Percentiles rank a stretch among this genome's conserved stretches.
These are phyloP conservation scores for Dovyalis caffra DNA, from an alignment of 345 rosid species.

Conservation along the genomic window DNA sequence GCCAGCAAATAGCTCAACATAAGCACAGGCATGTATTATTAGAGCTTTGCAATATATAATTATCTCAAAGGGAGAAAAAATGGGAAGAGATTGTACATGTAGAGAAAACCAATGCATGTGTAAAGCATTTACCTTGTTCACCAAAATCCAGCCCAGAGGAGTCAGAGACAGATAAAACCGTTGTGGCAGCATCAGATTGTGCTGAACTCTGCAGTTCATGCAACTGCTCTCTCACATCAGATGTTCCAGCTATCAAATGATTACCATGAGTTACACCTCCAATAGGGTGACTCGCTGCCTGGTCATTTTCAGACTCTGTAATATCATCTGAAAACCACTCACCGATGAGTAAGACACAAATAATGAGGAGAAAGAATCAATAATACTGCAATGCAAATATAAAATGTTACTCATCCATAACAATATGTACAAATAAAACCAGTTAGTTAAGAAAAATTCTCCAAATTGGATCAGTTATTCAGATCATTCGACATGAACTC, in stretches of 20 bases:
- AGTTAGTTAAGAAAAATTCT: background rate
- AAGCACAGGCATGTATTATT: background rate
- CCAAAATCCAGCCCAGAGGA: background rate
- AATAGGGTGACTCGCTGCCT: constrained; percentile 21
- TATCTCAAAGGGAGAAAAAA: background rate
- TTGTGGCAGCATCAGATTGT: constrained; percentile 14
- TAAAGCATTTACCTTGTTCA: constrained; percentile 33
- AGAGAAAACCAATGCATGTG: background rate
- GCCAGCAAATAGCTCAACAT: background rate
- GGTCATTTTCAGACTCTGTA: constrained; percentile 47
- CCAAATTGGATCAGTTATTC: background rate
- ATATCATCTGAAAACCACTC: constrained; percentile 63
- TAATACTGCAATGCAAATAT: background rate
- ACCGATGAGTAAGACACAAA: background rate
- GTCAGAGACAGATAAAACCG: constrained; percentile 14
- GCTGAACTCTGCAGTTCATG: constrained; percentile 13
- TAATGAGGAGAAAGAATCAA: background rate
- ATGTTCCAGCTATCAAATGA: constrained; percentile 18
- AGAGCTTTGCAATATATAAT: too few species aligned
- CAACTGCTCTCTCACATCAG: constrained; percentile 28
- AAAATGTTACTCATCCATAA: background rate
- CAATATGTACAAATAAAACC: background rate
- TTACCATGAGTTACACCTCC: constrained; percentile 21
- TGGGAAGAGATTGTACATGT: background rate
- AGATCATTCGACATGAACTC: background rate